Percentiles rank a stretch among this genome's conserved stretches.
These are phyloP conservation scores for Alisma plantagoaquatica DNA, from an alignment of 106 monocot genomes.

Conservation along the genomic window DNA sequence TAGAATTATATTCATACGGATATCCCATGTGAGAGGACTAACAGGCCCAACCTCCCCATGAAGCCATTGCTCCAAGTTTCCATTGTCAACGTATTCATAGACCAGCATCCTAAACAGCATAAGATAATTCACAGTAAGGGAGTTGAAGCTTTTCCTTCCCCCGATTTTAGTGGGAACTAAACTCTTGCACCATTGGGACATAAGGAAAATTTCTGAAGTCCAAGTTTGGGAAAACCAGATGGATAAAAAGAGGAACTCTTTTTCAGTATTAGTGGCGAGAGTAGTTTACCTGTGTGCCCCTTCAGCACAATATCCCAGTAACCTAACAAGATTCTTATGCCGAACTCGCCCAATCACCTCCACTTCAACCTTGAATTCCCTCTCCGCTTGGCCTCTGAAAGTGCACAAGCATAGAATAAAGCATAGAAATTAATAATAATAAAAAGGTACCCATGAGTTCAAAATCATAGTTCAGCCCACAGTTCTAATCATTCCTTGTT, in stretches of 20 bases:
- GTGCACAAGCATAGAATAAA: too few relatives aligned
- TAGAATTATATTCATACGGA: constrained; percentile 47
- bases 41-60: constrained; percentile 32
- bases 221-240: constrained; percentile 6
- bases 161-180: too few relatives aligned
- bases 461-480: too few relatives aligned
- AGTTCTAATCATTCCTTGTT: too few relatives aligned
- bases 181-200: too few relatives aligned
- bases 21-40: constrained; percentile 49
- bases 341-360: constrained; percentile 79
- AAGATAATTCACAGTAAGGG: too few relatives aligned
- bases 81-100: constrained; percentile 47
- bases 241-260: too few relatives aligned
- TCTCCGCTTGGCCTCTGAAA: constrained; percentile 84
- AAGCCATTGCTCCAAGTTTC: constrained; percentile 50
- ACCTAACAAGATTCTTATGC: constrained; percentile 72
- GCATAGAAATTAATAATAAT: too few relatives aligned
- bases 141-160: too few relatives aligned
- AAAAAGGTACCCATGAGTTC: too few relatives aligned
- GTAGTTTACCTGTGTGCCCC: constrained; percentile 87
- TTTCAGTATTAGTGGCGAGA: too few relatives aligned
- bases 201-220: too few relatives aligned
- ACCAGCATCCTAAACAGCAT: constrained; percentile 37
- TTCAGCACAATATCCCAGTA: constrained; percentile 77
- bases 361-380: constrained; percentile 80